Evolutionary conservation across 805 yeast species (phyloP), one percentile per base, ranked within the genome.

Genomic region (Ogataea haglerorum): DNA sequence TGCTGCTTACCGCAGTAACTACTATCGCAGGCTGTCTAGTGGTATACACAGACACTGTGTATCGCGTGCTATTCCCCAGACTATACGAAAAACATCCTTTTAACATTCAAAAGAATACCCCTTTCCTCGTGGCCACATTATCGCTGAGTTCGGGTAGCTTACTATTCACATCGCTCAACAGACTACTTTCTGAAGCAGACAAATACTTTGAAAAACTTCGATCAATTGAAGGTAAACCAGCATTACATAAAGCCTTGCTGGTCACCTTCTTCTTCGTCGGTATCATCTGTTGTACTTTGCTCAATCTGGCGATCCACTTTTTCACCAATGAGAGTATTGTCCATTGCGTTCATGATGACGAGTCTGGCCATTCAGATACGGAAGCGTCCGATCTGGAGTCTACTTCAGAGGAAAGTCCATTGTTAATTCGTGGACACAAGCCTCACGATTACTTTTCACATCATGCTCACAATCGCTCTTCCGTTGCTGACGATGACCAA

Each of bases 61-160:
- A 82, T 59, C 56, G 62, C 35, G 22, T 57, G 10, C 42, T 75
- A 25, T 73, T 82, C 23, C 73, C 68, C 5, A 53, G 47, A 38
- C 47, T 66, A 40, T 73, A 75, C 2, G 48, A 45, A 6, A 53
- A 51, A 30, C 63, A 65, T 47, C 72, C 73, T 1, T 80, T 84
- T 57, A 64, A 72, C 27, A 69, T 85, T 30, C 70, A 74, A 38
- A 73, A 75, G 40, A 81, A 83, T 56, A 76, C 82, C 26, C 61
- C 65, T 10, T 80, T 90, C 56, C 70, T 91, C 46, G 80, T 85
- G 28, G 80, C 80, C 24, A 83, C 95, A 2, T 70, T 91, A 21
- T 76, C 93, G 0, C 63, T 90, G 36, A 80, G 90, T 48, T 70
- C 91, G 0, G 98, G 99, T 0, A 86, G 95, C 18, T 71, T 91